Base-by-base conservation (phyloP, 768 basidiomycete species). In the Naematelia encephala region DNA sequence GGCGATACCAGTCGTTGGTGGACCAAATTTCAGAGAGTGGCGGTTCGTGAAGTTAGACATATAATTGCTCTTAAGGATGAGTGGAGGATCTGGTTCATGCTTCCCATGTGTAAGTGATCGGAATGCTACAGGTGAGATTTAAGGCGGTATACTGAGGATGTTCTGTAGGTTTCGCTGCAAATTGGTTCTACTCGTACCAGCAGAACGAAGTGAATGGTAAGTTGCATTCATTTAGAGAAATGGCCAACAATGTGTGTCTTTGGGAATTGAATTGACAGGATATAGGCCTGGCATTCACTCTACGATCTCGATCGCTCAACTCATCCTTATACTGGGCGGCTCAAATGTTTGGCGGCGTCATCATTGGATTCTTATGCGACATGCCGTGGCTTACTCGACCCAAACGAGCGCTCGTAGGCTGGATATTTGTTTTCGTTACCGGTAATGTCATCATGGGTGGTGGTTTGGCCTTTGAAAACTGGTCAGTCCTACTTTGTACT, bases 391-490 rank as follows among this genome's bases (percentile, higher is more conserved):
- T 53, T 22, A 44, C 34, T 39, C 51, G 34, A 1, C 51, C 39
- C 12, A 44, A 19, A 19, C 42, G 58, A 4, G 51, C 58, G 19
- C 3, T 46, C 30, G 14, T 54, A 13, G 58, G 51, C 5, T 59
- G 57, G 57, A n/a, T 42, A 8, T 52, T 58, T 43, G 22, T 52
- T 30, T 58, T 58, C n/a, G 21, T 58, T 5, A 21, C 34, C 11
- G 57, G 57, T 5, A 58, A 58, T 28, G 42, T 42, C 21, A 52
- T 51, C 49, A 58, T 58, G 57, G 48, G 48, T 8, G 57, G 49
- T 11, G 57, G 57, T 51, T 30, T 51, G 12, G 48, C 57, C 5
- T 58, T 58, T 22, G 29, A 58, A 39, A 58, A 58, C 42, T 42
- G 29, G 30, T 46, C 4, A 46, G 44, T 23, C 4, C 14, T n/a